Conservation (phyloP, 768 basidiomycete species). For the Agaricus subrufescens region DNA sequence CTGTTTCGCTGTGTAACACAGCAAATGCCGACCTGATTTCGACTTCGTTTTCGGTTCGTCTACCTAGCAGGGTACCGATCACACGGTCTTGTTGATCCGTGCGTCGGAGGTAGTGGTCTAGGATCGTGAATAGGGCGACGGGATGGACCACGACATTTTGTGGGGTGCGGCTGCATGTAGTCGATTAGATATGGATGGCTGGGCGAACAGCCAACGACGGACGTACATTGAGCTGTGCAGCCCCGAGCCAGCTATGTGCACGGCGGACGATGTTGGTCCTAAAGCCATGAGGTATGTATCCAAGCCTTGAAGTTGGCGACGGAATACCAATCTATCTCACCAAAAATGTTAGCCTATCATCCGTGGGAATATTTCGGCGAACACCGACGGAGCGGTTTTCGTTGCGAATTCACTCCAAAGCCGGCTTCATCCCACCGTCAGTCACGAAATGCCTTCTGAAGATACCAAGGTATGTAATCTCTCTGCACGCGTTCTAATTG, state of each 20-base stretch:
- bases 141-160: constrained; percentile 82
- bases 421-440: constrained; percentile 12
- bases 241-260: constrained; percentile 38
- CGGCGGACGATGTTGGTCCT: constrained; percentile 44
- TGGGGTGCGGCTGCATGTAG: constrained; percentile 54
- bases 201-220: not conserved
- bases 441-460: constrained; percentile 71
- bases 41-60: constrained; percentile 61
- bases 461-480: constrained; percentile 69
- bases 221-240: constrained; percentile 36
- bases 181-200: constrained; percentile 4
- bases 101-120: constrained; percentile 94
- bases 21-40: constrained; percentile 86
- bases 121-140: constrained; percentile 88
- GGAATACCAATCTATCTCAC: constrained; percentile 13
- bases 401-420: constrained; percentile 12
- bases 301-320: constrained; percentile 14
- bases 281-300: constrained; percentile 33
- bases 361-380: constrained; percentile 23
- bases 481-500: not conserved
- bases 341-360: constrained; percentile 32
- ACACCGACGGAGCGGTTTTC: constrained; percentile 9
- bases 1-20: constrained; percentile 88
- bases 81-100: constrained; percentile 80
- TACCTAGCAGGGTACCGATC: constrained; percentile 92